Conservation (phyloP, 2,329 filamentous ascomycete species). For the Xylaria sp. region DNA sequence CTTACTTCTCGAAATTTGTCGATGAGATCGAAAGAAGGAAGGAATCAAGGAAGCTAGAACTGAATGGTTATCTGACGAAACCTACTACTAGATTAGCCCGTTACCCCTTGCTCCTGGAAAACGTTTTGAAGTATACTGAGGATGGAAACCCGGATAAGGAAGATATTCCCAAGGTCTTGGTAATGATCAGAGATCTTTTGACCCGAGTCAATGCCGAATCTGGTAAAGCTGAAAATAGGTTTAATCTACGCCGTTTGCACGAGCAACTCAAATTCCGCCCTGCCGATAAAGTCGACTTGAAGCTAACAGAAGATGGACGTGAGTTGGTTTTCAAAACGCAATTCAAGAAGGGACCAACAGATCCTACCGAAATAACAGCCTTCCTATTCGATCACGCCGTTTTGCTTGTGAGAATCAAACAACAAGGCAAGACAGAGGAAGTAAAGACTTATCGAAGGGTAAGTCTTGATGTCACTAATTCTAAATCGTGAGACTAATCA, state of each 20-base stretch:
- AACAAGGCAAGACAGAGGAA: conserved; percentile 91
- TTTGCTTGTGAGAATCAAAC: conserved; percentile 89
- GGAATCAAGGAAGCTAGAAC: conserved; percentile 93
- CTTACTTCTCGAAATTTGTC: conserved; percentile 87
- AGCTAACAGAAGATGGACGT: conserved; percentile 91
- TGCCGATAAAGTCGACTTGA: conserved; percentile 91
- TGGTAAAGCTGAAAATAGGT: conserved; percentile 96
- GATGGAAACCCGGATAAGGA: conserved; percentile 89
- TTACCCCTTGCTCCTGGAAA: conserved; percentile 91
- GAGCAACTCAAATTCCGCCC: conserved; percentile 90
- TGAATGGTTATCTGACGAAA: conserved; percentile 98
- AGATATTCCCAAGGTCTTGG: conserved; percentile 90
- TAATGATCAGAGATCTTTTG: conserved; percentile 86
- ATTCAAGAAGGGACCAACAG: conserved; percentile 91
- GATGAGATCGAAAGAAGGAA: conserved; percentile 96
- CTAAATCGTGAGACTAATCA: conserved; percentile 30
- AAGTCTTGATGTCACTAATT: conserved; percentile 45
- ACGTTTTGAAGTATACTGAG: conserved; percentile 90
- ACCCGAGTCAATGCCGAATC: conserved; percentile 92
- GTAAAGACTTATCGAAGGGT: conserved; percentile 89
- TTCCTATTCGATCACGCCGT: conserved; percentile 98
- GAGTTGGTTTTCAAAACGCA: conserved; percentile 94
- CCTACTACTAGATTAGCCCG: conserved; percentile 94
- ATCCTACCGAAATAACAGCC: conserved; percentile 88
- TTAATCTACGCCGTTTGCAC: conserved; percentile 92